These are phyloP conservation scores for Coffea canephora DNA, from an alignment of 257 asterid genomes.

Conservation along the genomic window DNA sequence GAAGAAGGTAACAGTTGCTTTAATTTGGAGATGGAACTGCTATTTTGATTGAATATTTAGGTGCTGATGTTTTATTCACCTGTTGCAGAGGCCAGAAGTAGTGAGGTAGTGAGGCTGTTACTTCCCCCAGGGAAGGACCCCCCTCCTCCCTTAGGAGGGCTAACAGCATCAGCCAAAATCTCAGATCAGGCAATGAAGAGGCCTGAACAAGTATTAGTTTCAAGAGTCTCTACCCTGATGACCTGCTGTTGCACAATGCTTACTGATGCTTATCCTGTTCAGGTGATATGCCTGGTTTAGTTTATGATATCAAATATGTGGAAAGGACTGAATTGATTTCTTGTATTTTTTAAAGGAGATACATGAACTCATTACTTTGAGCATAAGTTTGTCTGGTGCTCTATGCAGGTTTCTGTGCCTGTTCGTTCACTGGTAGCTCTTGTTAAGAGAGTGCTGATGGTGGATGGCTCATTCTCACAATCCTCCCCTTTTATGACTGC, in stretches of 20 bases:
- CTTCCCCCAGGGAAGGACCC: slow-evolving; percentile 73
- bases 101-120: slow-evolving; percentile 55
- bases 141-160: slow-evolving; percentile 73
- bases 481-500: slow-evolving; percentile 51
- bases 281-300: slow-evolving; percentile 43
- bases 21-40: slow-evolving; percentile 19
- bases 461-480: slow-evolving; percentile 59
- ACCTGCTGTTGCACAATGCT: slow-evolving; percentile 76
- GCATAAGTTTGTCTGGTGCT: slow-evolving; percentile 10
- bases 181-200: slow-evolving; percentile 51
- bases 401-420: slow-evolving; percentile 71
- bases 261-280: slow-evolving; percentile 60
- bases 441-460: slow-evolving; percentile 71
- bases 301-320: slow-evolving; percentile 5
- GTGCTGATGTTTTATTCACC: slow-evolving; percentile 5
- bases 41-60: slow-evolving; percentile 26
- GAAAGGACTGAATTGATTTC: not conserved
- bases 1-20: slow-evolving; percentile 65
- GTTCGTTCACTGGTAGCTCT: slow-evolving; percentile 55
- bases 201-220: slow-evolving; percentile 68
- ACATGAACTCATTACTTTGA: not conserved
- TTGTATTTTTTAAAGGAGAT: slow-evolving; percentile 4
- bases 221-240: slow-evolving; percentile 67
- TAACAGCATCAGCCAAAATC: slow-evolving; percentile 33
- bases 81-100: slow-evolving; percentile 52